Base-by-base conservation (phyloP, 2,329 filamentous ascomycete genomes). In the Xylaria digitata region DNA sequence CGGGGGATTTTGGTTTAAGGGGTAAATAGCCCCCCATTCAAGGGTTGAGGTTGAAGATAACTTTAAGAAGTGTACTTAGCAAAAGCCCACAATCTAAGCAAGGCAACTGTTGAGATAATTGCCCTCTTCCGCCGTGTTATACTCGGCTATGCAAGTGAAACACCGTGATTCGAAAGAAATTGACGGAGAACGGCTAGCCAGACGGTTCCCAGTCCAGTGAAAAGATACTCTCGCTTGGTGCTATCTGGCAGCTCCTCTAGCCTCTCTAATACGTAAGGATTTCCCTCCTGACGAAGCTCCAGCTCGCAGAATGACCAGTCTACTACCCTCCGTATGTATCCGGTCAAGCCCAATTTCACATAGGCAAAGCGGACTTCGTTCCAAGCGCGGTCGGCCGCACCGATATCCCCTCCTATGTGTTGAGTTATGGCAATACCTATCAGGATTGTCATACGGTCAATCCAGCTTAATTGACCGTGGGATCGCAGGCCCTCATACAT, bases 161-260 rank as follows among this genome's bases (percentile, higher is more conserved):
- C 13, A 15, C 37, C 37, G 37, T 13, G 13, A 15, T 40, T 40
- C 1, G 15, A 40, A 40, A 40, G 11, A 3, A 40, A 13, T 15
- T 9, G 37, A 40, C 11, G 46, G 15, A 50, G 26, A 32, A 50
- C 26, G 6, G 48, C 21, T n/a, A 15, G 15, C 48, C 48, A 50
- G 15, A 34, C n/a, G 32, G 26, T 50, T 13, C 48, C 26, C 8
- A 50, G 17, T 6, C 48, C 26, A n/a, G 48, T 50, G 2, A 50
- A 50, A 50, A 50, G 6, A n/a, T 50, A 50, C 48, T 50, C 48
- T 50, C 26, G 48, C 23, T 11, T 32, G n/a, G 48, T 40, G 13
- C 15, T 50, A n/a, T 50, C 9, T n/a, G 26, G n/a, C 13, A 50
- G 13, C 17, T 19, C 48, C 6, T n/a, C 17, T 26, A 50, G 17